These are phyloP conservation scores for Geopyxis carbonaria DNA, from an alignment of 495 filamentous ascomycete genomes.

Conservation along the genomic window DNA sequence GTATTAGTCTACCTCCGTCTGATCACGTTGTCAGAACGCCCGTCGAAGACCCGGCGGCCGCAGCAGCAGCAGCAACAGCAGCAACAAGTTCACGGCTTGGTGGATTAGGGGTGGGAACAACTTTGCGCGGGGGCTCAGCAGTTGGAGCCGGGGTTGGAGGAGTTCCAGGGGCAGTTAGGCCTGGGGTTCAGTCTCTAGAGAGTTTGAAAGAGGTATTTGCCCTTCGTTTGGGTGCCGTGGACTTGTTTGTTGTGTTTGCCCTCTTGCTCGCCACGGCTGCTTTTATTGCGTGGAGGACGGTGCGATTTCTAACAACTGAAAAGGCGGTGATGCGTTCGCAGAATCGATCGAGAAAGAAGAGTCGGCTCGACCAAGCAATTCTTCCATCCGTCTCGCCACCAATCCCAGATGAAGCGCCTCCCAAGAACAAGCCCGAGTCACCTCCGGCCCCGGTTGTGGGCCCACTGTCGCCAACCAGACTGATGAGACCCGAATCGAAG, in stretches of 20 bases:
- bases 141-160: not conserved
- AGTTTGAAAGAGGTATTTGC: constrained; percentile 26
- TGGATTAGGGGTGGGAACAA: constrained; percentile 3
- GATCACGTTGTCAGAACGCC: no score
- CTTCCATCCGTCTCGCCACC: constrained; percentile 6
- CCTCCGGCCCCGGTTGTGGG: not conserved
- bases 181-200: constrained; percentile 18
- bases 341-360: constrained; percentile 19
- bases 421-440: not conserved
- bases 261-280: constrained; percentile 4
- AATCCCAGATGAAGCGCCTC: not conserved
- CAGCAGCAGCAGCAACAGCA: constrained; percentile 7
- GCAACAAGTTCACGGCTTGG: constrained; percentile 6
- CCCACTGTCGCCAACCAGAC: not conserved
- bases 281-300: constrained; percentile 1
- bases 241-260: constrained; percentile 4
- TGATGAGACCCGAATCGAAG: not conserved
- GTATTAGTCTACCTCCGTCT: no score
- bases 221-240: constrained; percentile 14
- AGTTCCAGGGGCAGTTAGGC: not conserved
- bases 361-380: constrained; percentile 20
- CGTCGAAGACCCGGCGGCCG: constrained; percentile 2
- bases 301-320: constrained; percentile 23
- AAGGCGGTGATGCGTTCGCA: constrained; percentile 24
- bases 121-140: not conserved